phyloP scores from a whole-genome alignment of 1,284 basidiomycete genomes.

The Omphalotus olearius region DNA sequence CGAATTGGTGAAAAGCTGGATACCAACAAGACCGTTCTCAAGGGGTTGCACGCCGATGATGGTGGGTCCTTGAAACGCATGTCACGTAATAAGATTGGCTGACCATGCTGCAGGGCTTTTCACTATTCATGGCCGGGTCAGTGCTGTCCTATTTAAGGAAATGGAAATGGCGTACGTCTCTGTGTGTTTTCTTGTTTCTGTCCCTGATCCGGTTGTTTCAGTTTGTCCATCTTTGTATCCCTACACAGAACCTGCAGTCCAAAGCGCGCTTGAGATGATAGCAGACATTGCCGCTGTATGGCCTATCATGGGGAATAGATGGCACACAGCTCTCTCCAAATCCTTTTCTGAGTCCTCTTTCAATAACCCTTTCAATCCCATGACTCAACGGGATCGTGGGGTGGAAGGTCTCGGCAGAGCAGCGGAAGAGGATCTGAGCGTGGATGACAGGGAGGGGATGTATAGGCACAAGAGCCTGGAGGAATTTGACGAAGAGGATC shows the following conservation, averaged over 20 bases:
- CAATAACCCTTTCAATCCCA: not conserved
- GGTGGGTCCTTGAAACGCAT: constrained; percentile 1
- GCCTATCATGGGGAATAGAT: constrained; percentile 15
- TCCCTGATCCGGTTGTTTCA: not conserved
- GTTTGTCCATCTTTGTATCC: constrained; percentile 14
- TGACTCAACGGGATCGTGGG: constrained; percentile 7
- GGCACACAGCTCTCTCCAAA: constrained; percentile 11
- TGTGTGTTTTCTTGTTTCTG: not conserved
- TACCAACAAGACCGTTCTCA: constrained; percentile 16
- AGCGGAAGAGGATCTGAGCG: constrained; percentile 15
- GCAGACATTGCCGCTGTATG: constrained; percentile 14
- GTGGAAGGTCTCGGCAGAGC: constrained; percentile 15
- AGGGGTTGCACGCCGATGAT: constrained; percentile 18
- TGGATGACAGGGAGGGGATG: constrained; percentile 17
- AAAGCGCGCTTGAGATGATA: constrained; percentile 12
- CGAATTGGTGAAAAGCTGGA: constrained; percentile 16
- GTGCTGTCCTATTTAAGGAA: constrained; percentile 14
- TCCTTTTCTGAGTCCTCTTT: constrained; percentile 5
- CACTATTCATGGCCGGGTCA: constrained; percentile 17
- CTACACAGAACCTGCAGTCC: constrained; percentile 11
- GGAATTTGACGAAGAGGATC: constrained; percentile 8
- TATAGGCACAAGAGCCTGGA: constrained; percentile 15
- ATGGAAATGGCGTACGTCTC: constrained; percentile 16
- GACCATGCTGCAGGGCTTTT: constrained; percentile 12
- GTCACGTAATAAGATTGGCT: not conserved